Percentiles rank a stretch among this genome's conserved stretches.
phyloP scores from a whole-genome alignment of 1,284 basidiomycete genomes.

The Athelia sp. region DNA sequence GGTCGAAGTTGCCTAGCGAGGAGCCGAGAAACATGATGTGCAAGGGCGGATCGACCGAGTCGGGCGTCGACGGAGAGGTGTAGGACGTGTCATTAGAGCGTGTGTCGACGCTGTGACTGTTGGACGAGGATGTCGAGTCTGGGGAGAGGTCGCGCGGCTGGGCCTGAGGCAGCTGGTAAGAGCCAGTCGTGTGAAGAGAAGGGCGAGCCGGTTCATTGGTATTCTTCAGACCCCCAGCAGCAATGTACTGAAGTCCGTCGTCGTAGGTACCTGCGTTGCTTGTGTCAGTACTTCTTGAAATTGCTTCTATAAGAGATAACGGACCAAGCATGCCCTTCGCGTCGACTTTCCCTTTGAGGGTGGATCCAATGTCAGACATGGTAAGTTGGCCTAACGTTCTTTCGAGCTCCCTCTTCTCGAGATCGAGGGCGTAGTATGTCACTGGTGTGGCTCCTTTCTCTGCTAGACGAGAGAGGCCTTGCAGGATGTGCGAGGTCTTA shows the following conservation, averaged over 20 bases:
- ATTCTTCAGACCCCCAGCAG: slow-evolving; percentile 52
- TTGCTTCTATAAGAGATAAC: neutral
- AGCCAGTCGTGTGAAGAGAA: slow-evolving; percentile 10
- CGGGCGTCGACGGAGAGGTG: slow-evolving; percentile 36
- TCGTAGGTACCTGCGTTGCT: slow-evolving; percentile 66
- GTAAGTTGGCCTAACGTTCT: slow-evolving; percentile 75
- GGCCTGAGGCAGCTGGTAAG: slow-evolving; percentile 7
- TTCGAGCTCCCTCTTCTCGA: slow-evolving; percentile 83
- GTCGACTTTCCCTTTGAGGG: slow-evolving; percentile 64
- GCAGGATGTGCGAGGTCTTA: slow-evolving; percentile 88
- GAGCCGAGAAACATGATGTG: slow-evolving; percentile 94
- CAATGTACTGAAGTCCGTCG: slow-evolving; percentile 68
- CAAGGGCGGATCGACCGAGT: slow-evolving; percentile 40
- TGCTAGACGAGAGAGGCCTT: slow-evolving; percentile 60
- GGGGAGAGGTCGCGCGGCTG: neutral
- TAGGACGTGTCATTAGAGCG: slow-evolving; percentile 13
- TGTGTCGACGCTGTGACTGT: neutral
- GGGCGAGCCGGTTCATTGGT: neutral
- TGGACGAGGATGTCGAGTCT: neutral
- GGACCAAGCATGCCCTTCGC: slow-evolving; percentile 79
- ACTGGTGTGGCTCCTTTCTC: slow-evolving; percentile 39
- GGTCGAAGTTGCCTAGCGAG: slow-evolving; percentile 89
- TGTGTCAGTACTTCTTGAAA: neutral
- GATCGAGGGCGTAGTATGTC: slow-evolving; percentile 92
- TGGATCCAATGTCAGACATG: slow-evolving; percentile 57